A percentile compares a stretch with the other conserved stretches of the same genome.
These are phyloP conservation scores for Colletotrichum tanaceti DNA, from an alignment of 2,329 filamentous ascomycete species.

Conservation along the genomic window DNA sequence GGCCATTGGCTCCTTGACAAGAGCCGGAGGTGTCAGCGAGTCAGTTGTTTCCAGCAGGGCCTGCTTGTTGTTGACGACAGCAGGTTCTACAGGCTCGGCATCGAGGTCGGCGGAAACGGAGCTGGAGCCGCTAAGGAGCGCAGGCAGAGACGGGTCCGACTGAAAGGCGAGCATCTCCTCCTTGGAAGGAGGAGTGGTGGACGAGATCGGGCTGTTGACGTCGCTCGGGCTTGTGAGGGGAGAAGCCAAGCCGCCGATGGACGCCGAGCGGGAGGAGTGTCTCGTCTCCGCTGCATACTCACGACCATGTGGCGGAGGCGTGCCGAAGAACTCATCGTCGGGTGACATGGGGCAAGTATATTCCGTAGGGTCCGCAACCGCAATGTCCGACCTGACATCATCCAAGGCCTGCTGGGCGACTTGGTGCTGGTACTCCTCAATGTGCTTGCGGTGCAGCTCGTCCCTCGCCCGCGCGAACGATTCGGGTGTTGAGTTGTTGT, in stretches of 20 bases:
- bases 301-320: constrained; percentile 50
- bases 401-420: constrained; percentile 46
- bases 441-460: constrained; percentile 48
- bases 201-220: constrained; percentile 60
- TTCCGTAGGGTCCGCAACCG: constrained; percentile 46
- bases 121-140: constrained; percentile 71
- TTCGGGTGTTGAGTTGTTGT: constrained; percentile 54
- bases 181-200: constrained; percentile 53
- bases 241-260: constrained; percentile 60
- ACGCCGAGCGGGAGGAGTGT: constrained; percentile 65
- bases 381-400: constrained; percentile 21
- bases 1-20: constrained; percentile 58
- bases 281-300: constrained; percentile 57
- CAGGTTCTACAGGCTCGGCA: constrained; percentile 67
- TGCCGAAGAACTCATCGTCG: constrained; percentile 52
- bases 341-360: constrained; percentile 60
- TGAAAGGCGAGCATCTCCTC: constrained; percentile 66
- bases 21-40: constrained; percentile 65
- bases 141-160: constrained; percentile 73
- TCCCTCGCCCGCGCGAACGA: constrained; percentile 54
- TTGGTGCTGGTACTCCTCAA: constrained; percentile 50
- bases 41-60: constrained; percentile 64
- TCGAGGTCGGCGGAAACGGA: constrained; percentile 73
- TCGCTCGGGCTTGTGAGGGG: constrained; percentile 68
- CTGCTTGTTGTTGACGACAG: constrained; percentile 55